Evolutionary conservation across 441 rosid species (phyloP).

Genomic region (Pelargonium citronellum): DNA sequence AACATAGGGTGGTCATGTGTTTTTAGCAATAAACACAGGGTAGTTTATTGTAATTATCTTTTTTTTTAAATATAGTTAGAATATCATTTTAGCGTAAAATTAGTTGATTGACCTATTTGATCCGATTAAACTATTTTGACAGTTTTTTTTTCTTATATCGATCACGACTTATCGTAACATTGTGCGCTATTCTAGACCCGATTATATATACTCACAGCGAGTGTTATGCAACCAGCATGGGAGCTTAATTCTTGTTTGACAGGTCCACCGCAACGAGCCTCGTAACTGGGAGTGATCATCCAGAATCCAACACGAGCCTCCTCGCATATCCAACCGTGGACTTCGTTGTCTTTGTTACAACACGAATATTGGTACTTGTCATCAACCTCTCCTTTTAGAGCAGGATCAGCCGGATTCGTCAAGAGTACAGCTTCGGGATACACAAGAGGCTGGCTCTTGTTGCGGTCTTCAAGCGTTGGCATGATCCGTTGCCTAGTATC

Average conservation of each 20-base stretch:
- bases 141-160: too few species aligned
- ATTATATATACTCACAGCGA: slow-evolving; percentile 42
- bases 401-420: slow-evolving; percentile 17
- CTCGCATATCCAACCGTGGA: slow-evolving; percentile 69
- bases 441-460: slow-evolving; percentile 21
- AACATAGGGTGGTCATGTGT: too few species aligned
- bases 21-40: too few species aligned
- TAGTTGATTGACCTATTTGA: too few species aligned
- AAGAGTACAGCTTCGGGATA: slow-evolving; percentile 26
- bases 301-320: slow-evolving; percentile 64
- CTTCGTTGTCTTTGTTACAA: slow-evolving; percentile 51
- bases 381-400: slow-evolving; percentile 44
- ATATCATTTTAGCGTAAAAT: not conserved
- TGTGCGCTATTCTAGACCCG: too few species aligned
- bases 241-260: slow-evolving; percentile 64
- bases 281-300: slow-evolving; percentile 66
- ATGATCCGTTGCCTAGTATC: slow-evolving; percentile 25
- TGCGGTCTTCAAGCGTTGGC: slow-evolving; percentile 18
- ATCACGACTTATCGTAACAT: too few species aligned
- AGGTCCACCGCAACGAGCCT: slow-evolving; percentile 73
- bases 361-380: slow-evolving; percentile 72
- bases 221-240: slow-evolving; percentile 69
- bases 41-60: too few species aligned
- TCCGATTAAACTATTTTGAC: too few species aligned
- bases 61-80: too few species aligned